Base-by-base conservation (phyloP, 768 basidiomycete species). In the Dictyophora rubrovolvata region DNA sequence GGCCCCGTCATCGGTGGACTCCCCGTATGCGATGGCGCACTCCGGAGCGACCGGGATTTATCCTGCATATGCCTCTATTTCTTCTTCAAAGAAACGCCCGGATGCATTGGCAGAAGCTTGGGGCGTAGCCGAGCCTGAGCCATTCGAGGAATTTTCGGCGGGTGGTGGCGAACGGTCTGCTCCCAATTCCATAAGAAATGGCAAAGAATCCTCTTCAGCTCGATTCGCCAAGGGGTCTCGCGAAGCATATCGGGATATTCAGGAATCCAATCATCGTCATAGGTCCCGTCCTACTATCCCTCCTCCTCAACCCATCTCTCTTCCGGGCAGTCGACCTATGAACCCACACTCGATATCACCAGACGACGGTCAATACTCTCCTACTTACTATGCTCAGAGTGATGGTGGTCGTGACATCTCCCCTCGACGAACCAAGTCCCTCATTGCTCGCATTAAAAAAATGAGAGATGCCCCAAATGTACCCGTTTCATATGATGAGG, bases 41-140 rank as follows among this genome's bases (percentile, higher is more conserved):
- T 42, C 42, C n/a, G 49, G 49, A 34, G 21, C 23, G 21, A 20
- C 57, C 23, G 51, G 49, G n/a, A 17, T 59, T 21, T 59, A 51
- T 36, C 21, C 57, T 48, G 22, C 33, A 5, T 52, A 48, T 17
- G 35, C 57, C 6, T 16, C 20, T 34, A 21, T 18, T 20, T 22
- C 50, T 17, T 35, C 23, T 33, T 59, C 57, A 35, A 90, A 90
- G 82, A 89, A 88, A 72, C 89, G 89, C 67, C 84, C 88, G 35
- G 89, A 93, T 65, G 89, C 87, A 37, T 84, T 93, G 60, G 90
- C 90, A 50, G 91, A 93, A 71, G 91, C 91, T 1, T 93, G 91
- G 91, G 91, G 91, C 37, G 90, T 89, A 54, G 88, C 91, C 65
- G 91, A 93, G 66, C 91, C 91, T 5, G 91, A 93, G 67, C 91